These are phyloP conservation scores for Aphanomyces astaci DNA, from an alignment of 352 stramenopile species.

Conservation along the genomic window DNA sequence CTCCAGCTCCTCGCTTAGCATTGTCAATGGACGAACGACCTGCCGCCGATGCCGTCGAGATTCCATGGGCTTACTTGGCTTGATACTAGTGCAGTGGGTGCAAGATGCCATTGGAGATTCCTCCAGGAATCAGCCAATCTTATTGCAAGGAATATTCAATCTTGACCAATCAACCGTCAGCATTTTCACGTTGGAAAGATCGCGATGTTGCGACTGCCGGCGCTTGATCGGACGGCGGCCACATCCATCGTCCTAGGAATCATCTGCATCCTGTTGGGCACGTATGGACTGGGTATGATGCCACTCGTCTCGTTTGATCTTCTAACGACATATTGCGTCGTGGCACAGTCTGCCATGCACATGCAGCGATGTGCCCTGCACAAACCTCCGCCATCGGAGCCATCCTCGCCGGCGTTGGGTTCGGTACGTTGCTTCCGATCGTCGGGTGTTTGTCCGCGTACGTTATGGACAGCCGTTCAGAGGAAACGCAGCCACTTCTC, in stretches of 20 bases:
- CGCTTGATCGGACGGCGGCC: not conserved
- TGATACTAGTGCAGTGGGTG: not conserved
- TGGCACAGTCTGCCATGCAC: no score
- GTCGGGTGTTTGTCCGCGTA: conserved; percentile 32
- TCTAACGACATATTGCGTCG: not conserved
- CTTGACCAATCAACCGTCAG: not conserved
- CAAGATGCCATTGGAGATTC: no score
- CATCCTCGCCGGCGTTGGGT: conserved; percentile 44
- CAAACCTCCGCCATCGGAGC: not conserved
- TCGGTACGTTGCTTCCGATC: conserved; percentile 40
- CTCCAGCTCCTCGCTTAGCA: not conserved
- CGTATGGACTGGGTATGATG: not conserved
- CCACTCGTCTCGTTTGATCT: not conserved
- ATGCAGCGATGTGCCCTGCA: no score
- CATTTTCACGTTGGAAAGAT: not conserved
- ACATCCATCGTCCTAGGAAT: not conserved
- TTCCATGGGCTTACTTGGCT: not conserved
- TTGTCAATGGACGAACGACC: no score
- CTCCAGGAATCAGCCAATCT: no score
- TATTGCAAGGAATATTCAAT: no score
- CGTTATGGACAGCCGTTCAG: conserved; percentile 30
- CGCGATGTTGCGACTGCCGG: not conserved
- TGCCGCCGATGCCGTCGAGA: not conserved
- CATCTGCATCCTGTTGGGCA: not conserved
- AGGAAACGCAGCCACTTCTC: conserved; percentile 36